phyloP scores from a whole-genome alignment of 768 basidiomycete genomes.

The Suillus occidentalis region DNA sequence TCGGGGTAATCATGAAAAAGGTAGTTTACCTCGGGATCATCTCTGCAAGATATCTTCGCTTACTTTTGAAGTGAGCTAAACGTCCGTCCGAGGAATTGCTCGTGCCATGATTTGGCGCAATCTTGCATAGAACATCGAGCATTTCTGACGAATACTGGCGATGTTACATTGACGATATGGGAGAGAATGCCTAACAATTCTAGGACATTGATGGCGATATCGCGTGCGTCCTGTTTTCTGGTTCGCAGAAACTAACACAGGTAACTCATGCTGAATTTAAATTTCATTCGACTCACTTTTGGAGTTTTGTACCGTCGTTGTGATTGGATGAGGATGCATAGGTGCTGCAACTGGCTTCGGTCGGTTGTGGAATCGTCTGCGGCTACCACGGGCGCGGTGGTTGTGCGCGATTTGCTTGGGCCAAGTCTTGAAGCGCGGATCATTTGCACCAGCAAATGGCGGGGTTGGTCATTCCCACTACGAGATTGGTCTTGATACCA shows the following conservation, averaged over 20 bases:
- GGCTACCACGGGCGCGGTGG: not conserved
- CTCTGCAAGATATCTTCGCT: not conserved
- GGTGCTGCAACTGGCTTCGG: not conserved
- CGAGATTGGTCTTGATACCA: not conserved
- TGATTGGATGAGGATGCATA: not conserved
- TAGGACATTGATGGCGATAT: not conserved
- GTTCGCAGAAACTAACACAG: not conserved
- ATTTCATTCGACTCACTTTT: not conserved
- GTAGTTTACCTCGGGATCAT: not conserved
- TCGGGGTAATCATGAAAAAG: not conserved
- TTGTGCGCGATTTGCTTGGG: not conserved
- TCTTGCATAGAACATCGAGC: not conserved
- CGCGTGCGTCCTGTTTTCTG: not conserved
- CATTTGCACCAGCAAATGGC: not conserved
- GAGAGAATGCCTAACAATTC: not conserved
- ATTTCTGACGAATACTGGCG: not conserved
- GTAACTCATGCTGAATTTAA: not conserved
- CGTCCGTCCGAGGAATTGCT: not conserved
- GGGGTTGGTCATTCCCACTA: not conserved
- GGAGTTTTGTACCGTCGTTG: not conserved
- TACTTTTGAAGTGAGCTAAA: not conserved
- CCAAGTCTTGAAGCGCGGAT: not conserved
- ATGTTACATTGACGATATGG: not conserved
- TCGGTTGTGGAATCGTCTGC: not conserved
- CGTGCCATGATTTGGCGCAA: not conserved